Evolutionary conservation across 345 rosid species (phyloP), one percentile per base, ranked within the genome.

Genomic region (Sonneratia alba): DNA sequence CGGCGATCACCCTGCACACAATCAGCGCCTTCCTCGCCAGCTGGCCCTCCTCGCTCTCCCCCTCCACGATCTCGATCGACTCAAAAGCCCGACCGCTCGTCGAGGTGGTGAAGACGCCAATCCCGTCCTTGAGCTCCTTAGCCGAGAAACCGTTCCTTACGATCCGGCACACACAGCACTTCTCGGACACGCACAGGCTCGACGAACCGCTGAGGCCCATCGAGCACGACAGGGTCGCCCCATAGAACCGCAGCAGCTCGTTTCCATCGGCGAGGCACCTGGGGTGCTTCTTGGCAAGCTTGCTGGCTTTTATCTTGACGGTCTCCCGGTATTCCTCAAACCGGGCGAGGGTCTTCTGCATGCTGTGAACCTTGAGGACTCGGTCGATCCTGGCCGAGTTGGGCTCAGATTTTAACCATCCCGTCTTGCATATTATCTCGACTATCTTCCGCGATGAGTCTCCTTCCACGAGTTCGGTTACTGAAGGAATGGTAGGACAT

Each of bases 361-460:
- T 92, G 67, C 90, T 95, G 80, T 95, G 99, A 38, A 95, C 93
- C 80, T 95, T 95, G 75, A 95, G 77, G 36, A 95, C 99, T 74
- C 96, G 75, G 70, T 95, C 97, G 59, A 95, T 90, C 77, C 99
- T 79, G 59, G 97, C 92, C n/a, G 90, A 87, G 70, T 87, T 90
- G 64, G 83, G 90, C 76, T 95, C 99, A 11, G 97, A 86, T 78
- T 90, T 90, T 42, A 88, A 80, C 99, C 96, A 91, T 75, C 97
- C 91, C 45, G 97, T 87, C 70, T 91, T 77, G 76, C 99, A 95
- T 64, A 95, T 95, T 70, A 95, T 95, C 77, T 95, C 99, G 36
- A 95, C 99, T n/a, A 95, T 95, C 75, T 95, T 92, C 75, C 99
- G 89, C 0, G 99, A 95, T 18, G 99, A 95, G 72, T 92, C 99